These are phyloP conservation scores for Neurospora crassa DNA, from an alignment of 2,329 filamentous ascomycete species.

Conservation along the genomic window DNA sequence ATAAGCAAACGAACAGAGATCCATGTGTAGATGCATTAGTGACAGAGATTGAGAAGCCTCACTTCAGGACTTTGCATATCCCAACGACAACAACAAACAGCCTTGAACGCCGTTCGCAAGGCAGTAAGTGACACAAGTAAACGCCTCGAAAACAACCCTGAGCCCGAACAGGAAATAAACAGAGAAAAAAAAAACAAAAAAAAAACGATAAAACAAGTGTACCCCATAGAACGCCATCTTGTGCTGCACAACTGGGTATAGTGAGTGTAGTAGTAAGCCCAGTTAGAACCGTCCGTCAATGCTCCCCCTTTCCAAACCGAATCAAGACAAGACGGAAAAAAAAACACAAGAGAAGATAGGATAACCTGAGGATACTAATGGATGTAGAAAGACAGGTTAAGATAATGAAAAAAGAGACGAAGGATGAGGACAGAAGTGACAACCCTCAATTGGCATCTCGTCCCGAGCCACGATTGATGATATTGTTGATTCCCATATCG, in stretches of 20 bases:
- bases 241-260: background rate
- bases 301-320: background rate
- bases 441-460: slow-evolving; percentile 7
- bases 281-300: background rate
- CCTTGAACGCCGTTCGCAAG: background rate
- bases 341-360: background rate
- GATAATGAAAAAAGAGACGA: slow-evolving; percentile 1
- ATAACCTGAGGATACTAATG: slow-evolving; percentile 4
- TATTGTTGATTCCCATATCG: slow-evolving; percentile 52
- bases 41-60: background rate
- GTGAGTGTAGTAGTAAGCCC: background rate
- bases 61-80: background rate
- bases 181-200: background rate
- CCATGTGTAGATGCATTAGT: background rate
- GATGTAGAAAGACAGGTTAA: slow-evolving; percentile 11
- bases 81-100: background rate
- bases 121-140: background rate
- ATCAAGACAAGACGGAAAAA: background rate
- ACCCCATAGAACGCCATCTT: background rate
- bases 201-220: background rate
- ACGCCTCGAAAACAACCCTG: background rate
- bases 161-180: background rate
- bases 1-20: background rate
- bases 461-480: slow-evolving; percentile 42
- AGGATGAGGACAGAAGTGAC: background rate